A percentile compares a stretch with the other conserved stretches of the same genome.
Evolutionary conservation across 1,284 basidiomycete genomes (phyloP).

Genomic region (Heterobasidion annosum): DNA sequence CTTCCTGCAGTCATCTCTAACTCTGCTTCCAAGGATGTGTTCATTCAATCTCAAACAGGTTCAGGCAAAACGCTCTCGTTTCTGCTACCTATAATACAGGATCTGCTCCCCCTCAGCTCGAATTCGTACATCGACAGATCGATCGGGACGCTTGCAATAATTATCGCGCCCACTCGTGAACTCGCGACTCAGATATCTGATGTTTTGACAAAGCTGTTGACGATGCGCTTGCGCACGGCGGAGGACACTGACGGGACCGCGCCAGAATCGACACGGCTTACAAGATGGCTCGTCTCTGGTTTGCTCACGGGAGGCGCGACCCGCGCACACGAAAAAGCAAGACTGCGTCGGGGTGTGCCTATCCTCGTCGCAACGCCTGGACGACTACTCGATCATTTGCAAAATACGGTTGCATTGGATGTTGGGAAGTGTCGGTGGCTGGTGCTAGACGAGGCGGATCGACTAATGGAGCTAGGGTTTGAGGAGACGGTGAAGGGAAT

Average conservation of each 20-base stretch:
- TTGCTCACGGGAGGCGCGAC: conserved; percentile 78
- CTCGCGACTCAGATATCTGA: conserved; percentile 89
- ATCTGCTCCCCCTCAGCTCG: conserved; percentile 82
- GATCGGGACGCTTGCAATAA: conserved; percentile 88
- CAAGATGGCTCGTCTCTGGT: conserved; percentile 92
- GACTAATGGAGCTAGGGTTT: conserved; percentile 68
- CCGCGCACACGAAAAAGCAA: conserved; percentile 66
- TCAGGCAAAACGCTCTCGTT: conserved; percentile 97
- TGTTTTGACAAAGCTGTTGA: conserved; percentile 56
- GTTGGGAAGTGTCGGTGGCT: conserved; percentile 94
- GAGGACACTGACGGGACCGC: conserved; percentile 40
- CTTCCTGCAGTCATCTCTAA: conserved; percentile 64
- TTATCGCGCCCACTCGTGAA: conserved; percentile 93
- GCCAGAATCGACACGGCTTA: conserved; percentile 45
- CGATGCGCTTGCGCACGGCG: conserved; percentile 64
- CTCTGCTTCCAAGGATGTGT: conserved; percentile 61
- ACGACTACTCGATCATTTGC: conserved; percentile 66
- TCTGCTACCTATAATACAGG: conserved; percentile 92
- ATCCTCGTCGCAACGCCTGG: conserved; percentile 69
- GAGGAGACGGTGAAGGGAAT: conserved; percentile 72
- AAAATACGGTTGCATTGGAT: conserved; percentile 84
- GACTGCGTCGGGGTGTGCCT: conserved; percentile 64
- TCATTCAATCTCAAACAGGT: conserved; percentile 97
- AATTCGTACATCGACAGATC: conserved; percentile 82
- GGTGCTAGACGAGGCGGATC: conserved; percentile 94